Evolutionary conservation across 176 grass and related monocot species (phyloP), one percentile per base, ranked within the genome.

Genomic region (Triticum timopheevii): DNA sequence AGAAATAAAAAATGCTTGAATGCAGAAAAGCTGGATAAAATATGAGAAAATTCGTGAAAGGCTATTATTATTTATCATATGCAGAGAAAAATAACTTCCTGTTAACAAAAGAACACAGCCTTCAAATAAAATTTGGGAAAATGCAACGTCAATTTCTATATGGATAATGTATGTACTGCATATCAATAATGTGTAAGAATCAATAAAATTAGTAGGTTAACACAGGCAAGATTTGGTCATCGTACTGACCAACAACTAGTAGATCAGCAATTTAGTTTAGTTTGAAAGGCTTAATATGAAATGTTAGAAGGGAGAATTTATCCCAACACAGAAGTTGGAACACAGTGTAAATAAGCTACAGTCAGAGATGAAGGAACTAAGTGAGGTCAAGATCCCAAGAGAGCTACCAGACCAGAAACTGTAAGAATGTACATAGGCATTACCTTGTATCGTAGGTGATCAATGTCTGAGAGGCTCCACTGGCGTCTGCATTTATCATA

Each of bases 401-500:
- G 44, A 87, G 69, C 12, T 38, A 59, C 33, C 10, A 17, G 27
- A 63, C 33, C 39, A 61, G 6, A 63, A 56, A 80, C 61, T 33
- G 17, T 45, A 42, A 38, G 28, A 31, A 81, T 38, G 44, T 45
- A 17, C 38, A 65, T 35, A 65, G 31, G 61, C 30, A 94, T 59
- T 86, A 98, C 97, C 93, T 98, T 98, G 90, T 96, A 98, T 59
- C 94, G 92, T 47, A 98, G 87, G 78, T 98, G 94, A 86, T 96
- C 94, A 82, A 90, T 93, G 85, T 96, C 94, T 1, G 93, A 94
- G 69, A 98, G 94, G 67, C 88, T 91, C 97, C 97, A 98, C 54
- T 98, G 97, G 23, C 97, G 97, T 77, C 90, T 98, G 81, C 97
- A 98, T 84, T 98, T 96, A 75, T 98, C 97, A 68, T 98, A 98